phyloP scores from a whole-genome alignment of 805 yeast genomes.

The Torulaspora quercuum region DNA sequence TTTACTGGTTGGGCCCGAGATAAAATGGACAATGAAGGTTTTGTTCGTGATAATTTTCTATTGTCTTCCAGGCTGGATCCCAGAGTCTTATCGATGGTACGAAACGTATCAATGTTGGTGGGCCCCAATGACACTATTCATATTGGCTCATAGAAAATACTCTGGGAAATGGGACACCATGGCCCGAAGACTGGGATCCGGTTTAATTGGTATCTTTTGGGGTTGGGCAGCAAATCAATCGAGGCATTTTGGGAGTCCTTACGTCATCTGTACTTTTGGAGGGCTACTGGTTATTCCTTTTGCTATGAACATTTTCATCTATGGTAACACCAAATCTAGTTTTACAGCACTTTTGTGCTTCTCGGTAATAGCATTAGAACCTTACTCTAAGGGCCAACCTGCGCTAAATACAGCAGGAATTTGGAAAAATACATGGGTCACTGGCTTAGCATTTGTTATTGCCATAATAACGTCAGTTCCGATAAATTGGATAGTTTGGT shows the following conservation, averaged over 20 bases:
- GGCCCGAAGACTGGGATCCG: slow-evolving; percentile 35
- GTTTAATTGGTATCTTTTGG: slow-evolving; percentile 45
- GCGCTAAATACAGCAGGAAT: slow-evolving; percentile 26
- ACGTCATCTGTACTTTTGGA: slow-evolving; percentile 42
- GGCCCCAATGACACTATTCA: slow-evolving; percentile 40
- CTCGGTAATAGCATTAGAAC: slow-evolving; percentile 40
- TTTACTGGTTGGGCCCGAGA: slow-evolving; percentile 37
- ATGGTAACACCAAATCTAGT: slow-evolving; percentile 44
- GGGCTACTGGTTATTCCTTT: slow-evolving; percentile 37
- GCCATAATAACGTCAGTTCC: slow-evolving; percentile 39
- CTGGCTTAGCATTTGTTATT: slow-evolving; percentile 40
- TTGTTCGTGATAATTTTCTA: slow-evolving; percentile 39
- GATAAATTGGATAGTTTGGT: slow-evolving; percentile 48
- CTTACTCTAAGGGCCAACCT: slow-evolving; percentile 21
- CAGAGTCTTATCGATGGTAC: slow-evolving; percentile 42
- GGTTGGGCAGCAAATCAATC: slow-evolving; percentile 47
- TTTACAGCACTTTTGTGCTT: slow-evolving; percentile 41
- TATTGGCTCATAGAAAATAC: slow-evolving; percentile 42
- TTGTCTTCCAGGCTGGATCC: slow-evolving; percentile 45
- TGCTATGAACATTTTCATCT: slow-evolving; percentile 37
- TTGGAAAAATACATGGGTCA: slow-evolving; percentile 42
- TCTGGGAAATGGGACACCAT: slow-evolving; percentile 39
- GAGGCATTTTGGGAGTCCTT: slow-evolving; percentile 37
- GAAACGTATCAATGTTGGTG: slow-evolving; percentile 43
- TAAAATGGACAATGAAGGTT: slow-evolving; percentile 45